phyloP scores from a whole-genome alignment of 805 yeast genomes.

The Clavispora phyllophila region DNA sequence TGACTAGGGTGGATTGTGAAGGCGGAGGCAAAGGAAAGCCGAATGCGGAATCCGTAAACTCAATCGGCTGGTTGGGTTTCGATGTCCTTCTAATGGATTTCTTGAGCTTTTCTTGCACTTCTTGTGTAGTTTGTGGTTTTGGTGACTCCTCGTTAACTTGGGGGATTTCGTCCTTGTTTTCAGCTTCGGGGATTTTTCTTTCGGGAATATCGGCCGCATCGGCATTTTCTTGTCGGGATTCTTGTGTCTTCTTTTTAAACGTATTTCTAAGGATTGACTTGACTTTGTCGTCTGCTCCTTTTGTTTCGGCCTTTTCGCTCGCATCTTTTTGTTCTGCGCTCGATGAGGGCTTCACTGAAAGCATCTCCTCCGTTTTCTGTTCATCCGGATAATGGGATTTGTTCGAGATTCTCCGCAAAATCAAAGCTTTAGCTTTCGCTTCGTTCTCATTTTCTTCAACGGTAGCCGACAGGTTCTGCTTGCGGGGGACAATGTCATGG shows the following conservation, averaged over 20 bases:
- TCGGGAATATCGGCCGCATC: conserved; percentile 3
- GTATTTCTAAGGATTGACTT: conserved; percentile 12
- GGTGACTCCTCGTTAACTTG: conserved; percentile 12
- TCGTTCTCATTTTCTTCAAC: neutral
- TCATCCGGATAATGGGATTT: neutral
- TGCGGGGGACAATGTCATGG: neutral
- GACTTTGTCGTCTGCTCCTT: conserved; percentile 7
- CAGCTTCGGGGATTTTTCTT: conserved; percentile 1
- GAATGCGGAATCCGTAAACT: conserved; percentile 70
- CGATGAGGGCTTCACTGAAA: neutral
- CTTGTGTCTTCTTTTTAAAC: conserved; percentile 12
- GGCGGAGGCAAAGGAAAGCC: conserved; percentile 85
- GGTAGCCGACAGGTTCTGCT: neutral
- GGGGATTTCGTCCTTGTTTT: conserved; percentile 3
- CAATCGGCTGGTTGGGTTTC: conserved; percentile 42
- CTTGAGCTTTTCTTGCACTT: conserved; percentile 40
- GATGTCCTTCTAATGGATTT: conserved; percentile 38
- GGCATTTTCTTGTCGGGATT: conserved; percentile 2
- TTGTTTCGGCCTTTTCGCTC: neutral
- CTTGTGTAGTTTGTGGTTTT: conserved; percentile 31
- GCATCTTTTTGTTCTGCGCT: neutral
- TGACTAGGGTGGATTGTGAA: conserved; percentile 67
- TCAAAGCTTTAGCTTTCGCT: neutral
- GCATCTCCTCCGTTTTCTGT: neutral
- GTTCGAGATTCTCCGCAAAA: neutral